Conservation (phyloP, 345 rosid species). For the Salix koriyanagi region DNA sequence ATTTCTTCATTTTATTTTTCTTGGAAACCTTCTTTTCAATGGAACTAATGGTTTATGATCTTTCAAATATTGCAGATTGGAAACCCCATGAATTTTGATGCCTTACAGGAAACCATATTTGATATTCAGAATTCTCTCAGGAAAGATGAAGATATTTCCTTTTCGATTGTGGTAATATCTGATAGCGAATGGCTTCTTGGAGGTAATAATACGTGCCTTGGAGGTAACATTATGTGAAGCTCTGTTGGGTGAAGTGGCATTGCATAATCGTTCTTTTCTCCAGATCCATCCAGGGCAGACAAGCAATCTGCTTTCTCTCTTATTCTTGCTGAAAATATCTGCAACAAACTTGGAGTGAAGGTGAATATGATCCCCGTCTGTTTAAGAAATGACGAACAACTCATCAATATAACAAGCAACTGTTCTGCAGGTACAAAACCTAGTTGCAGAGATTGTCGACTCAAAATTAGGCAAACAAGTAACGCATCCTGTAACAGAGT, state of each 20-base stretch:
- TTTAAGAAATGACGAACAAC: background rate
- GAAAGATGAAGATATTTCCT: slow-evolving; percentile 52
- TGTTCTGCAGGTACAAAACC: slow-evolving; percentile 68
- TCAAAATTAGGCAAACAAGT: slow-evolving; percentile 94
- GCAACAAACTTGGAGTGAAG: slow-evolving; percentile 76
- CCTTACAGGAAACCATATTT: slow-evolving; percentile 57
- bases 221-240: slow-evolving; percentile 4
- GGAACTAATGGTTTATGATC: slow-evolving; percentile 3
- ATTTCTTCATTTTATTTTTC: background rate
- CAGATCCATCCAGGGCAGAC: slow-evolving; percentile 92
- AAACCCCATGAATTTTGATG: slow-evolving; percentile 76
- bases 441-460: slow-evolving; percentile 89
- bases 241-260: slow-evolving; percentile 5
- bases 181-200: slow-evolving; percentile 80
- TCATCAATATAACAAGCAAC: slow-evolving; percentile 1
- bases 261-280: slow-evolving; percentile 23
- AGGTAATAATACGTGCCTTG: slow-evolving; percentile 41
- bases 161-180: slow-evolving; percentile 76
- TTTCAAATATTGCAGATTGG: slow-evolving; percentile 56
- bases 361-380: slow-evolving; percentile 22
- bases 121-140: slow-evolving; percentile 47
- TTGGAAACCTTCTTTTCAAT: slow-evolving; percentile 4
- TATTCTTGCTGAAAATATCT: slow-evolving; percentile 89
- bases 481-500: slow-evolving; percentile 17
- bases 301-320: slow-evolving; percentile 84